Percentiles rank a stretch among this genome's conserved stretches.
phyloP scores from a whole-genome alignment of 2,329 filamentous ascomycete genomes.

The Xylaria multiplex region DNA sequence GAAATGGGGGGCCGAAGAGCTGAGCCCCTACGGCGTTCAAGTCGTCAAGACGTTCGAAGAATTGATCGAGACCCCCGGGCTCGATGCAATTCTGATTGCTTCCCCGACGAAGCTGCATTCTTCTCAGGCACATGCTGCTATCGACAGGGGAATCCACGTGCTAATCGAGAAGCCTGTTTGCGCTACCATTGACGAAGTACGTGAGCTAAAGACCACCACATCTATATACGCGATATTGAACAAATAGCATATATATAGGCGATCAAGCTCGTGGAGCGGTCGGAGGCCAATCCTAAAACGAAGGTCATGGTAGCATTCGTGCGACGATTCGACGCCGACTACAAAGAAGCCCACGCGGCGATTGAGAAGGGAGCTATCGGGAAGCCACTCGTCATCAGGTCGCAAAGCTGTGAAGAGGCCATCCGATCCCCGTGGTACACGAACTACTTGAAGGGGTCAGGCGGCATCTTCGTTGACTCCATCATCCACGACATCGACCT shows the following conservation, averaged over 20 bases:
- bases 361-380: conserved; percentile 16
- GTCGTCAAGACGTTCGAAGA: conserved; percentile 15
- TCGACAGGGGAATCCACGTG: conserved; percentile 10
- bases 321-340: conserved; percentile 13
- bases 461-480: conserved; percentile 17
- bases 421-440: conserved; percentile 16
- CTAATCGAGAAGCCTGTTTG: conserved; percentile 13
- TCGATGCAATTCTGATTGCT: conserved; percentile 17
- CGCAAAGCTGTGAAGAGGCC: conserved; percentile 14
- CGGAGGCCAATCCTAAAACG: conserved; percentile 11
- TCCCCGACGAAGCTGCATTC: conserved; percentile 17
- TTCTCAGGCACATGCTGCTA: conserved; percentile 6
- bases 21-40: not conserved
- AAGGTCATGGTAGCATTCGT: conserved; percentile 21
- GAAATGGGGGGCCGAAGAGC: conserved; percentile 12
- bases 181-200: conserved; percentile 18
- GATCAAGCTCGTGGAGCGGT: not conserved
- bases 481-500: conserved; percentile 16
- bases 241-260: conserved; percentile 14
- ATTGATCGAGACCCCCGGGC: conserved; percentile 9
- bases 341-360: conserved; percentile 7
- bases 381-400: conserved; percentile 7
- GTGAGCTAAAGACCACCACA: not conserved
- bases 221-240: not conserved
- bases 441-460: conserved; percentile 18